A percentile compares a stretch with the other conserved stretches of the same genome.
These are phyloP conservation scores for Acer saccharum DNA, from an alignment of 345 rosid genomes.

Conservation along the genomic window DNA sequence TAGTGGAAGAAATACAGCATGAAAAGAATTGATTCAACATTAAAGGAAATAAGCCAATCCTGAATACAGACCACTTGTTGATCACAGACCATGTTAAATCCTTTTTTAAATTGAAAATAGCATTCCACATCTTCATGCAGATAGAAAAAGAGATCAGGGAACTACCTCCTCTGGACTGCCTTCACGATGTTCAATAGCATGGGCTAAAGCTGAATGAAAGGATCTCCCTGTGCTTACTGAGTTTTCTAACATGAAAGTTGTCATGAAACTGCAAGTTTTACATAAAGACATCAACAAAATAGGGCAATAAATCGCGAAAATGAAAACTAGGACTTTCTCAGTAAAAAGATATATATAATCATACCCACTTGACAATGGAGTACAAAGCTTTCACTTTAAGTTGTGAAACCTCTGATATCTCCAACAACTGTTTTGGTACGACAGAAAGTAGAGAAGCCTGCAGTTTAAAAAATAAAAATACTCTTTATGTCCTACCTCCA, in stretches of 20 bases:
- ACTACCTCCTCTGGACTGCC: conserved; percentile 92
- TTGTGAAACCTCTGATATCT: conserved; percentile 43
- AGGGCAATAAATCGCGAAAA: conserved; percentile 22
- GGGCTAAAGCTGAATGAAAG: conserved; percentile 63
- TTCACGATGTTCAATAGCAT: conserved; percentile 72
- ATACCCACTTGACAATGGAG: conserved; percentile 78
- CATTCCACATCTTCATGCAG: not conserved
- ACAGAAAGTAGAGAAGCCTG: conserved; percentile 90
- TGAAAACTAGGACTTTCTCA: conserved; percentile 14
- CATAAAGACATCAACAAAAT: conserved; percentile 11
- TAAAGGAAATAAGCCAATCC: not conserved
- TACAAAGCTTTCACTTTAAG: conserved; percentile 50
- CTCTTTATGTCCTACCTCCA: not conserved
- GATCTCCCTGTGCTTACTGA: conserved; percentile 44
- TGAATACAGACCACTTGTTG: conserved; percentile 1
- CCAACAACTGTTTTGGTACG: conserved; percentile 56
- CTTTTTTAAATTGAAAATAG: not conserved
- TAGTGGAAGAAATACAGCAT: not conserved
- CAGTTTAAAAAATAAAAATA: conserved; percentile 16
- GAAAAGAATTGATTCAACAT: not conserved
- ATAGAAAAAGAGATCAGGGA: conserved; percentile 26
- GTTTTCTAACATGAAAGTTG: conserved; percentile 63
- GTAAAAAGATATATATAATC: conserved; percentile 25
- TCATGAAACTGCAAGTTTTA: conserved; percentile 65
- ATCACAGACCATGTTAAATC: not conserved